phyloP scores from a whole-genome alignment of 2,329 filamentous ascomycete genomes.

The Teratosphaeria destructans region DNA sequence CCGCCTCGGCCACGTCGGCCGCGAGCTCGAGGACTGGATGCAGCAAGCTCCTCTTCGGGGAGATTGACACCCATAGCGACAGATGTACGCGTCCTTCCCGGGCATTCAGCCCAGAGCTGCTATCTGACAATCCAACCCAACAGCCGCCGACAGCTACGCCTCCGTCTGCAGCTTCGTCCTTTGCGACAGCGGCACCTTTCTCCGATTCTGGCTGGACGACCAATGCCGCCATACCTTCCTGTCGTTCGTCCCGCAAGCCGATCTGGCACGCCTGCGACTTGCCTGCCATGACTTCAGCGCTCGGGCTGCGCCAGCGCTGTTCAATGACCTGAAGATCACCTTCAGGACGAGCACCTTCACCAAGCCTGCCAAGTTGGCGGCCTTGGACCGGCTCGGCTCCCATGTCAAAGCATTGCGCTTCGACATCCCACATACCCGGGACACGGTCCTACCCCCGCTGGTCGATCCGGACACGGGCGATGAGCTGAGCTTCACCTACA shows the following conservation, averaged over 20 bases:
- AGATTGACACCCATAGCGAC: slow-evolving; percentile 36
- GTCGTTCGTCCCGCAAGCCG: slow-evolving; percentile 29
- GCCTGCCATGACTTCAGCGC: slow-evolving; percentile 61
- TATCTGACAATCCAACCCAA: not conserved
- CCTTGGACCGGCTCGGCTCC: slow-evolving; percentile 65
- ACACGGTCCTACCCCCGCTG: slow-evolving; percentile 76
- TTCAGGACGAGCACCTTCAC: slow-evolving; percentile 69
- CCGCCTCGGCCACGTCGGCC: slow-evolving; percentile 24
- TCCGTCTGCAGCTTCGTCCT: slow-evolving; percentile 40
- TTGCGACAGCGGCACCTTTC: slow-evolving; percentile 38
- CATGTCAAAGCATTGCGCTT: slow-evolving; percentile 72
- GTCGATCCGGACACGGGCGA: slow-evolving; percentile 66
- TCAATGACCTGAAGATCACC: slow-evolving; percentile 57
- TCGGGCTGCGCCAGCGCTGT: slow-evolving; percentile 58
- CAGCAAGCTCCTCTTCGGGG: slow-evolving; percentile 36
- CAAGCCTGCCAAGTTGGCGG: slow-evolving; percentile 59
- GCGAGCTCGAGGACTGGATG: slow-evolving; percentile 27
- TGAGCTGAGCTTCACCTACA: slow-evolving; percentile 73
- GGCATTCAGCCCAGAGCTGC: slow-evolving; percentile 8
- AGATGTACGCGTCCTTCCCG: slow-evolving; percentile 21
- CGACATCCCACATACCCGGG: slow-evolving; percentile 61
- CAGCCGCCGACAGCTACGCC: slow-evolving; percentile 35
- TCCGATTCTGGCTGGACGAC: slow-evolving; percentile 41
- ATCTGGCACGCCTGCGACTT: slow-evolving; percentile 46
- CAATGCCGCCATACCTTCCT: slow-evolving; percentile 36